Evolutionary conservation across 768 basidiomycete species (phyloP).

Genomic region (Termitomyces sp.): DNA sequence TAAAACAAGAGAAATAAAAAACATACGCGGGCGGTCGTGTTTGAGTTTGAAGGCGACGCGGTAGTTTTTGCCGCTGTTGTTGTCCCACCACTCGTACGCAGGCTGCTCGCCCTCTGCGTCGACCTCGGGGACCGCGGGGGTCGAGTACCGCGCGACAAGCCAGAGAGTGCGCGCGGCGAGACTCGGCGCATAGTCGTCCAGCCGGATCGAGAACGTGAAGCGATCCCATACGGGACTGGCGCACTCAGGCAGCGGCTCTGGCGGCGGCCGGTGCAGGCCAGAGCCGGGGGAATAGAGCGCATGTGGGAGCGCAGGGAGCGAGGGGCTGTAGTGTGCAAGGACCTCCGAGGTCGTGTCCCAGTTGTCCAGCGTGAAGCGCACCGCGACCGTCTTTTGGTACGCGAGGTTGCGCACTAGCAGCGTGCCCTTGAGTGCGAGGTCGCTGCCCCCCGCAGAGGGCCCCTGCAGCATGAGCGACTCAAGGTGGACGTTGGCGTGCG

Average conservation of each 20-base stretch:
- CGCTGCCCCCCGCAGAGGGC: neutral
- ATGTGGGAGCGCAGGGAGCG: conserved; percentile 31
- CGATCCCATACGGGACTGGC: conserved; percentile 43
- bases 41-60: conserved; percentile 50
- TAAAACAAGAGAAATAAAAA: neutral
- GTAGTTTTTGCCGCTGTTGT: conserved; percentile 78
- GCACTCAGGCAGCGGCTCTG: no score
- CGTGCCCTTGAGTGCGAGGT: conserved; percentile 56
- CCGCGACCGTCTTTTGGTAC: conserved; percentile 80
- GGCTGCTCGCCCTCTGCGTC: conserved; percentile 17
- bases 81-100: conserved; percentile 88
- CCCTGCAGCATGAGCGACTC: conserved; percentile 21
- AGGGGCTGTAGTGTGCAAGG: conserved; percentile 40
- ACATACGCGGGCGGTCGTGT: neutral
- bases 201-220: conserved; percentile 55
- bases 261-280: neutral
- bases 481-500: conserved; percentile 27
- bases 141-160: conserved; percentile 53
- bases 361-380: conserved; percentile 89
- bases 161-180: conserved; percentile 51
- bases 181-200: conserved; percentile 64
- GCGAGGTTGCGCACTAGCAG: conserved; percentile 81
- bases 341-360: conserved; percentile 95
- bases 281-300: conserved; percentile 10
- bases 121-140: neutral